Evolutionary conservation across 139 green algal genomes (phyloP), one percentile per base, ranked within the genome.

Genomic region (Tetradesmus lagerheimii): DNA sequence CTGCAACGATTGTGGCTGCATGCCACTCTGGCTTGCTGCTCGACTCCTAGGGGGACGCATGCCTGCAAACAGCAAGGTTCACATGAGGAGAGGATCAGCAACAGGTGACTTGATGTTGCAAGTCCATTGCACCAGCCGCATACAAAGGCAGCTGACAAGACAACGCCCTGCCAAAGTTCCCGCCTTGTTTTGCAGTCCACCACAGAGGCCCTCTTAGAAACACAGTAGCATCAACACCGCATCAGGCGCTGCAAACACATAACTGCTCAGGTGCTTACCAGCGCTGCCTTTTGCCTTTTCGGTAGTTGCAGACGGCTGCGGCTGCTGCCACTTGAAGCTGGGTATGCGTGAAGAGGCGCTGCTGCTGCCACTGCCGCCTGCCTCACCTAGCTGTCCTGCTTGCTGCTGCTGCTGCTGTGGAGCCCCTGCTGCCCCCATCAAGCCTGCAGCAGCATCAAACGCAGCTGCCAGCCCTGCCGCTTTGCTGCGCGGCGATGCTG

Each of bases 311-410:
- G 53, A 50, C 29, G 53, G 31, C 29, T 43, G 18, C 8, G 82
- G 82, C 53, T 87, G 82, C 82, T 77, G 82, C 82, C 53, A 57
- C 45, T 87, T 87, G 82, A 87, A 78, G 57, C 57, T 78, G 29
- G 82, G 34, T 37, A 53, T 35, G 39, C 82, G 53, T 43, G 82
- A 77, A 31, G 23, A 37, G 12, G 23, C 64, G 45, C n/a, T 31
- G 45, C 45, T 41, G 20, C 79, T 45, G 71, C 71, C 37, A 34
- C 75, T 80, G 75, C 75, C 37, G 1, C 57, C 35, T 47, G 78
- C 39, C 23, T 23, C 78, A 9, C 20, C 2, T 41, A 20, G 78
- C 20, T 62, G 78, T 3, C 78, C 39, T 31, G 57, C 57, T 79
- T 79, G 71, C n/a, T 38, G 71, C 39, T 62, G 35, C 76, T 80